Conservation (phyloP, 352 stramenopile species). For the Pythium grandisporangium region DNA sequence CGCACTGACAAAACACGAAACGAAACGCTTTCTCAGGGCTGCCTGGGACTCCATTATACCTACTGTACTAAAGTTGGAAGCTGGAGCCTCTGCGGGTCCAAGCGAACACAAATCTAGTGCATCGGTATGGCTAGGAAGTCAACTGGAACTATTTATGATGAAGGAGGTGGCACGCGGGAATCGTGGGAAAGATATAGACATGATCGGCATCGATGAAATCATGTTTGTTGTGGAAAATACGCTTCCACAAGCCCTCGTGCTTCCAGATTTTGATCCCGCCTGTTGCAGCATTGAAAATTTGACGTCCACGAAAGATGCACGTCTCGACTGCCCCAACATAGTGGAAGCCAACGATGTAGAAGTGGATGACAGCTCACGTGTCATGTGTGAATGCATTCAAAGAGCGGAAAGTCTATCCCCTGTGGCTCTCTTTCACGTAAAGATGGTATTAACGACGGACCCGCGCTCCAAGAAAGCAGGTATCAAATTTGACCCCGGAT, state of each 20-base stretch:
- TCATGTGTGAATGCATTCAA: no score
- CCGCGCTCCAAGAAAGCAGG: conserved; percentile 3
- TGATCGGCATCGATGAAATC: conserved; percentile 6
- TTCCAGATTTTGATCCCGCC: conserved; percentile 10
- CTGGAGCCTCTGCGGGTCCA: no score
- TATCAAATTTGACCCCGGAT: conserved; percentile 26
- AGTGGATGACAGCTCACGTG: no score
- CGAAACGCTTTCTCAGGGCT: background rate
- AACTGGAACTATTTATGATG: conserved; percentile 11
- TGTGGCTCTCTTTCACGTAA: conserved; percentile 11
- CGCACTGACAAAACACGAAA: background rate
- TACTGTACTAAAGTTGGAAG: no score
- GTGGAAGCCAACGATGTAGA: no score
- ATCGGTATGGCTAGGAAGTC: conserved; percentile 12
- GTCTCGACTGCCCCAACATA: no score
- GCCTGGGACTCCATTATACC: no score
- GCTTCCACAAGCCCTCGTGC: conserved; percentile 5
- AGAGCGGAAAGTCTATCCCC: conserved; percentile 6
- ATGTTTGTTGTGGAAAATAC: conserved; percentile 7
- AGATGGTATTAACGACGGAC: conserved; percentile 5
- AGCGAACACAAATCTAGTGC: conserved; percentile 8
- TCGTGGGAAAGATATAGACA: conserved; percentile 1
- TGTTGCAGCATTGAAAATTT: conserved; percentile 5
- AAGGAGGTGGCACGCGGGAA: conserved; percentile 2
- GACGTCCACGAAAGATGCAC: background rate